Base-by-base conservation (phyloP, 208 protist genomes). In the Acanthamoeba sp. region DNA sequence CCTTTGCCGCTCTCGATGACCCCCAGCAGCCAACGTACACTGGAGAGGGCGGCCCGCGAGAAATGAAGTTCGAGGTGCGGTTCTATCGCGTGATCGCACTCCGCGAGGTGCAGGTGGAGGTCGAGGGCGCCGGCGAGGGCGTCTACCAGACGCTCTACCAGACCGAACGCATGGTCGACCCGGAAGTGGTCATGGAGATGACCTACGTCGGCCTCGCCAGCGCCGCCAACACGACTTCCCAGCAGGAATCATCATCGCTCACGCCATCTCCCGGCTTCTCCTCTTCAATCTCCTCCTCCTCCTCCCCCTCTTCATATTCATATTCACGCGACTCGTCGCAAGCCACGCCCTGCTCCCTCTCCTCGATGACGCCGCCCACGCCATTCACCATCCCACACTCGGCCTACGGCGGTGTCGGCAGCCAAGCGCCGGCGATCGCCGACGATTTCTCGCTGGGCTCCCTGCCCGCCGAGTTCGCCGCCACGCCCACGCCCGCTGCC, bases 281-380 rank as follows among this genome's bases (percentile, higher is more conserved):
- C 2, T 82, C 73, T 2, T 27, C 10, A 20, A 5, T 27, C 38
- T 32, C 18, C 36, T 36, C 73, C 12, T 32, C 73, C 9, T 82
- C 73, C 3, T 82, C 64, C 64, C 16, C 34, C 42, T 50, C 73
- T 2, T 82, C 38, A 24, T 82, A 1, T 50, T 24, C 12, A 29
- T 82, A 9, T 71, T 1, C 64, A 6, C 32, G 10, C 32, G 27
- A 20, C 29, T 71, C 64, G 59, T 69, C 59, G n/a, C 64, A 71
- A 38, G 64, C 55, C 55, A 29, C 64, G 73, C 10, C 64, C 16
- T n/a, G 22, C 5, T 82, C 32, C 16, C 73, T 50, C 36, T 82
- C 73, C 10, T 82, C 73, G 20, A 82, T 82, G 73, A 82, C 73
- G 36, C 73, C 73, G 32, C 73, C 73, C 42, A 82, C 73, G 40